phyloP scores from a whole-genome alignment of 1,284 basidiomycete genomes.

The Golubevia pallescens region DNA sequence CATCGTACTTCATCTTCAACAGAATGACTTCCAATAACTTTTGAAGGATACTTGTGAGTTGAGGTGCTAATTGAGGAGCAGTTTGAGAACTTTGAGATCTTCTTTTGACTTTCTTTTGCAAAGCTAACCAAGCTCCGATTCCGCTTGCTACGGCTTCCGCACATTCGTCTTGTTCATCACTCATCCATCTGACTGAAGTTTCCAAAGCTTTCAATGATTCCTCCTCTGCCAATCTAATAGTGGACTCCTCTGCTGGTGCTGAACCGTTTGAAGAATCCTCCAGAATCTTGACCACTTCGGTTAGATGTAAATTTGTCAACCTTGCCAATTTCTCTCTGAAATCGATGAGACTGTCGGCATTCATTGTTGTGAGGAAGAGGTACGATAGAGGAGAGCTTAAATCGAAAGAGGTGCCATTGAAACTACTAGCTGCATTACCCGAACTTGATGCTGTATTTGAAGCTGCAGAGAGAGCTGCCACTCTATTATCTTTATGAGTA shows the following conservation, averaged over 20 bases:
- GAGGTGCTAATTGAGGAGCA: neutral
- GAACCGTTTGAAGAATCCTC: conserved; percentile 68
- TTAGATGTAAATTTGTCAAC: conserved; percentile 80
- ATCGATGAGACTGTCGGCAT: conserved; percentile 71
- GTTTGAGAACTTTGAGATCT: neutral
- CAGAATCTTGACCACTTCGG: conserved; percentile 81
- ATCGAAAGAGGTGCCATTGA: no score
- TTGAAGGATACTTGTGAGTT: conserved; percentile 71
- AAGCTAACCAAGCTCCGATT: conserved; percentile 39
- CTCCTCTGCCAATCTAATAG: neutral
- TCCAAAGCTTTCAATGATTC: neutral
- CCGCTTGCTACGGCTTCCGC: conserved; percentile 50
- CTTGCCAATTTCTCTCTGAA: conserved; percentile 89
- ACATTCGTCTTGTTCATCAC: conserved; percentile 68
- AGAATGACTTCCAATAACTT: conserved; percentile 81
- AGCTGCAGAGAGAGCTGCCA: no score
- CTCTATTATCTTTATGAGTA: no score
- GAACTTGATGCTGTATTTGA: no score
- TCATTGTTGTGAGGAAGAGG: neutral
- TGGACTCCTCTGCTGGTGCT: neutral
- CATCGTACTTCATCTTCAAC: conserved; percentile 72
- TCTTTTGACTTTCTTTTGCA: conserved; percentile 53
- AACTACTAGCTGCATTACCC: no score
- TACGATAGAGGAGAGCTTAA: no score
- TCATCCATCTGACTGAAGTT: no score